These are phyloP conservation scores for Candida sanyaensis DNA, from an alignment of 1,139 yeast genomes.

Conservation along the genomic window DNA sequence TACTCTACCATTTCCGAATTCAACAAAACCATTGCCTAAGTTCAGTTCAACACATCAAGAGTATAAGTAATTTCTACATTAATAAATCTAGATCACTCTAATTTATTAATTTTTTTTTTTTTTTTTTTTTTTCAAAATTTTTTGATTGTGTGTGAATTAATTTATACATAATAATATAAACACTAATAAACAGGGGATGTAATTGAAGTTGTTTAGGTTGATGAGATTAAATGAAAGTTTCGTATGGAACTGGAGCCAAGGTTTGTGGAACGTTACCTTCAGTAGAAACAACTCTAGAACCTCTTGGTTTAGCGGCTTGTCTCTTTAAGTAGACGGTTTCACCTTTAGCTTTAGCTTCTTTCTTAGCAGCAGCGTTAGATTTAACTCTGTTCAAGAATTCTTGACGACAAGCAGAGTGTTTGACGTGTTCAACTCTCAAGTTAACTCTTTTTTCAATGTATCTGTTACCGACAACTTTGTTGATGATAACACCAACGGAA, in stretches of 20 bases:
- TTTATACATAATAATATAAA: constrained; percentile 14
- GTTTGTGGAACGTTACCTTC: constrained; percentile 89
- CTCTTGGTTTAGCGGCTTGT: constrained; percentile 98
- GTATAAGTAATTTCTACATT: too few species aligned
- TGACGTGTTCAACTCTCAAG: constrained; percentile 98
- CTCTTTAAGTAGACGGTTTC: constrained; percentile 91
- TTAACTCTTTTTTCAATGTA: constrained; percentile 98
- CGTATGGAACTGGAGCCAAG: constrained; percentile 99
- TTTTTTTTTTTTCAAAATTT: not conserved
- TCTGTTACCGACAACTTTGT: constrained; percentile 99
- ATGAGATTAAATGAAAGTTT: constrained; percentile 81
- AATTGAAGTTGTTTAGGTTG: constrained; percentile 5
- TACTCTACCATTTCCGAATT: too few species aligned
- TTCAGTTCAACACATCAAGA: too few species aligned
- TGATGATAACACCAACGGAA: constrained; percentile 95
- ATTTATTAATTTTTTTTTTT: not conserved
- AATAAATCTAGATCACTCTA: too few species aligned
- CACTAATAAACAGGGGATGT: constrained; percentile 9
- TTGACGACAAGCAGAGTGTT: constrained; percentile 99
- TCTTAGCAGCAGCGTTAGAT: constrained; percentile 90
- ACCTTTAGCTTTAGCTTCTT: constrained; percentile 95
- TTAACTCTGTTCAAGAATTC: constrained; percentile 98
- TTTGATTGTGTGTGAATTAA: constrained; percentile 15
- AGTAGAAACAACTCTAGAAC: constrained; percentile 76
- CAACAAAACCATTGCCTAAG: too few species aligned